These are phyloP conservation scores for Diaporthe ilicicola DNA, from an alignment of 2,329 filamentous ascomycete genomes.

Conservation along the genomic window DNA sequence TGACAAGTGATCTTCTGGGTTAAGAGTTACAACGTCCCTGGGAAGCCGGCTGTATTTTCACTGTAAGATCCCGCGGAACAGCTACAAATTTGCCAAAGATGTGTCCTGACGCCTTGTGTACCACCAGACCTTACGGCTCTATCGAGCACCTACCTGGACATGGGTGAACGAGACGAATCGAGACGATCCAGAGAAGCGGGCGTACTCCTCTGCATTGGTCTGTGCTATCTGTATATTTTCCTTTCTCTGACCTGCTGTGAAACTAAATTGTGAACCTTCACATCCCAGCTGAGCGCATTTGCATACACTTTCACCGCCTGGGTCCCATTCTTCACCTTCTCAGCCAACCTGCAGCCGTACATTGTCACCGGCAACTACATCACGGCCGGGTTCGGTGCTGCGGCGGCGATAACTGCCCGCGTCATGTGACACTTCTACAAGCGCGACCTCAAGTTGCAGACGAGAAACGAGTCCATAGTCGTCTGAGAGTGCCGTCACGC, in stretches of 20 bases:
- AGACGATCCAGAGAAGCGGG: conserved; percentile 40
- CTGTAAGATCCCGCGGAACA: not conserved
- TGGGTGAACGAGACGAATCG: conserved; percentile 40
- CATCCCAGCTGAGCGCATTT: conserved; percentile 40
- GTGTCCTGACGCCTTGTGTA: not conserved
- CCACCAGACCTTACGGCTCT: not conserved
- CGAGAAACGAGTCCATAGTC: not conserved
- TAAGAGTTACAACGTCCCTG: not conserved
- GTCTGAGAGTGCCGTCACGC: not conserved
- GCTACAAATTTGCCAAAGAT: fast-evolving
- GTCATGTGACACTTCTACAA: conserved; percentile 38
- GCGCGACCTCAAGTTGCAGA: conserved; percentile 33
- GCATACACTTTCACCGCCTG: conserved; percentile 42
- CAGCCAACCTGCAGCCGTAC: conserved; percentile 41
- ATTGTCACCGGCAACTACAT: conserved; percentile 42
- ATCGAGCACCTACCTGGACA: not conserved
- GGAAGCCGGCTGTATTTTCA: not conserved
- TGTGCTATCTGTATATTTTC: not conserved
- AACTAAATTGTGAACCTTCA: not conserved
- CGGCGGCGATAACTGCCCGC: conserved; percentile 33
- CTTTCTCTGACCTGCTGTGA: not conserved
- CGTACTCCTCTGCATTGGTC: conserved; percentile 40
- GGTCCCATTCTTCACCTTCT: conserved; percentile 42
- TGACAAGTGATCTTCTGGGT: conserved; percentile 15
- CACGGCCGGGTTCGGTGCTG: conserved; percentile 38